Conservation (phyloP, 257 asterid species). For the Plantago major region DNA sequence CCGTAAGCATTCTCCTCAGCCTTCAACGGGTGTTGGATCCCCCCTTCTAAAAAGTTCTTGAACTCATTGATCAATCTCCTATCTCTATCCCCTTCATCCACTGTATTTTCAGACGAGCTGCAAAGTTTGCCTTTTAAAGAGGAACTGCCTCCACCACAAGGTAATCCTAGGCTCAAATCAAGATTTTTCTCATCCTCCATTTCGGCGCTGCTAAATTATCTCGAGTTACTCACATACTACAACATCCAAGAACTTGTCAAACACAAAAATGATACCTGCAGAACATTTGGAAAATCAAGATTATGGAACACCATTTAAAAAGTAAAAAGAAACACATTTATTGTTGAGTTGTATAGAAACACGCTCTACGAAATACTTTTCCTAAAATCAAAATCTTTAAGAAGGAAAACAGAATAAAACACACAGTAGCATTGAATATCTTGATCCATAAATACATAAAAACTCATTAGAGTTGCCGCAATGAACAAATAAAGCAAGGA, state of each 20-base stretch:
- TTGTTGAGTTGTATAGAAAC: too few relatives aligned
- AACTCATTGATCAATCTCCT: conserved; percentile 78
- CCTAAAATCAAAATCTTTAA: too few relatives aligned
- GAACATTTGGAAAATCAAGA: background rate
- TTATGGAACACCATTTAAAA: too few relatives aligned
- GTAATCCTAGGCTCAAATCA: conserved; percentile 74
- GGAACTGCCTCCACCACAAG: conserved; percentile 62
- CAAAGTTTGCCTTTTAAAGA: conserved; percentile 51
- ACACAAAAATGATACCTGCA: conserved; percentile 14
- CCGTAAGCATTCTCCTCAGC: conserved; percentile 47
- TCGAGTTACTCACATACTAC: conserved; percentile 4
- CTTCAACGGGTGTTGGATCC: conserved; percentile 49
- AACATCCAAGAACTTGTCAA: conserved; percentile 13
- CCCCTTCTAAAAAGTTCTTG: conserved; percentile 89
- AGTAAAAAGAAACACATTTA: too few relatives aligned
- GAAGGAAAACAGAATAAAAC: too few relatives aligned
- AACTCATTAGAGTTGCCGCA: too few relatives aligned
- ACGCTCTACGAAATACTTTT: too few relatives aligned
- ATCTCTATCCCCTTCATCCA: conserved; percentile 73
- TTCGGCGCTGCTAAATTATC: conserved; percentile 2
- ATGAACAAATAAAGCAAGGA: too few relatives aligned
- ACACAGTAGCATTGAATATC: too few relatives aligned
- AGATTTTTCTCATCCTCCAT: conserved; percentile 86
- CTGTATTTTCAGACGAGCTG: conserved; percentile 55
- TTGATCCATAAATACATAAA: too few relatives aligned